Conservation (phyloP, 2,329 filamentous ascomycete species). For the Xylariaceae sp. region DNA sequence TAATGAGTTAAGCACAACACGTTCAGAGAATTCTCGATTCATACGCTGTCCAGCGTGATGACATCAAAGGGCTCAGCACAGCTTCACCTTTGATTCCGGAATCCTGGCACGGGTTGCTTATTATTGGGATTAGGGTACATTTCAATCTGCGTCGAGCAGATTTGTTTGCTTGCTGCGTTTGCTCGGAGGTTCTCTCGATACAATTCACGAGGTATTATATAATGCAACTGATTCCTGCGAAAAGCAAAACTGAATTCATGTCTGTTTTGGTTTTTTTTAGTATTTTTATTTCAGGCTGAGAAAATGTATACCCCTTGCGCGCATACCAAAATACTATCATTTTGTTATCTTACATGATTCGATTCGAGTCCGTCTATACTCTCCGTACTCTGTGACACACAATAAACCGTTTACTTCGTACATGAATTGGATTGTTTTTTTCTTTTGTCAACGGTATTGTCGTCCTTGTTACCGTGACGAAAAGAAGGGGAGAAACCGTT, state of each 20-base stretch:
- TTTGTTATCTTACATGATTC: too few species aligned
- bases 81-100: background rate
- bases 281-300: background rate
- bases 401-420: too few species aligned
- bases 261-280: background rate
- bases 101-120: constrained; percentile 7
- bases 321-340: background rate
- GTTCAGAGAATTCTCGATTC: constrained; percentile 18
- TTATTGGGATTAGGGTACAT: constrained; percentile 12
- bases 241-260: background rate
- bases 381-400: too few species aligned
- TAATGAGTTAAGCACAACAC: constrained; percentile 18
- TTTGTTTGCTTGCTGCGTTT: constrained; percentile 4
- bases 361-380: too few species aligned
- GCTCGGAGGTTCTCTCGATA: background rate
- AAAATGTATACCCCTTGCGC: background rate
- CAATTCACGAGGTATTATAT: constrained; percentile 10
- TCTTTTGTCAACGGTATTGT: too few species aligned
- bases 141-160: constrained; percentile 9
- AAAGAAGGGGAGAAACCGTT: too few species aligned
- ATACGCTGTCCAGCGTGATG: constrained; percentile 19
- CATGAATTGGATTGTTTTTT: too few species aligned
- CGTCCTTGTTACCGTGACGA: too few species aligned
- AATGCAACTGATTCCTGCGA: constrained; percentile 1
- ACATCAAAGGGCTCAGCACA: background rate